These are phyloP conservation scores for Pythium sukuiense DNA, from an alignment of 352 stramenopile genomes.

Conservation along the genomic window DNA sequence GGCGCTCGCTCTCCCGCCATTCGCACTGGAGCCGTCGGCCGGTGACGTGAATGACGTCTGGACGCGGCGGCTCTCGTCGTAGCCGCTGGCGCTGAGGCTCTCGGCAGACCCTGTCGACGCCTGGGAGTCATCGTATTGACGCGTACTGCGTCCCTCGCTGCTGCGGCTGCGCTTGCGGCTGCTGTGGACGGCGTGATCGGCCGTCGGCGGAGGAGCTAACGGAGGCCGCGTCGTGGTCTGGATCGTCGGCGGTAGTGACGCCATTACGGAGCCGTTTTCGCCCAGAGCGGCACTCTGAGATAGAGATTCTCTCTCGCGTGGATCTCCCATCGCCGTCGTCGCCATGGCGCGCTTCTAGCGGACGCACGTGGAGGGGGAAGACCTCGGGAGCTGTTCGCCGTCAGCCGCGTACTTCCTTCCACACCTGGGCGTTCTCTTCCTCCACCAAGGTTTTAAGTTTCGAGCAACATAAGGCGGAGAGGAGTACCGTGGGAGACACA, in stretches of 20 bases:
- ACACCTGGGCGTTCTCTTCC: neutral
- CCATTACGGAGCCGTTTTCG: constrained; percentile 7
- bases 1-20: neutral
- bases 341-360: neutral
- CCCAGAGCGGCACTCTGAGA: neutral
- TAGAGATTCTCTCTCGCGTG: neutral
- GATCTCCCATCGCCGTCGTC: constrained; percentile 2
- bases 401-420: neutral
- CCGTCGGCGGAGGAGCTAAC: constrained; percentile 1
- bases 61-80: neutral
- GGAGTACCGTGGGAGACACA: constrained; percentile 13
- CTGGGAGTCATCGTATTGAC: neutral
- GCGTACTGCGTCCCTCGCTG: constrained; percentile 8
- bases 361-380: neutral
- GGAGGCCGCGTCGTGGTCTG: constrained; percentile 18
- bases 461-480: neutral
- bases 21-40: neutral
- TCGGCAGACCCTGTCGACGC: neutral
- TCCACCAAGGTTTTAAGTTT: constrained; percentile 8
- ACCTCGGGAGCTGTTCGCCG: neutral
- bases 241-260: constrained; percentile 10
- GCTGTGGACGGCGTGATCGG: constrained; percentile 1
- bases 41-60: neutral
- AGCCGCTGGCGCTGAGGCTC: neutral
- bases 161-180: constrained; percentile 29